Percentiles rank a stretch among this genome's conserved stretches.
phyloP scores from a whole-genome alignment of 139 green algal species.

The Astrephomene gubernaculifera region DNA sequence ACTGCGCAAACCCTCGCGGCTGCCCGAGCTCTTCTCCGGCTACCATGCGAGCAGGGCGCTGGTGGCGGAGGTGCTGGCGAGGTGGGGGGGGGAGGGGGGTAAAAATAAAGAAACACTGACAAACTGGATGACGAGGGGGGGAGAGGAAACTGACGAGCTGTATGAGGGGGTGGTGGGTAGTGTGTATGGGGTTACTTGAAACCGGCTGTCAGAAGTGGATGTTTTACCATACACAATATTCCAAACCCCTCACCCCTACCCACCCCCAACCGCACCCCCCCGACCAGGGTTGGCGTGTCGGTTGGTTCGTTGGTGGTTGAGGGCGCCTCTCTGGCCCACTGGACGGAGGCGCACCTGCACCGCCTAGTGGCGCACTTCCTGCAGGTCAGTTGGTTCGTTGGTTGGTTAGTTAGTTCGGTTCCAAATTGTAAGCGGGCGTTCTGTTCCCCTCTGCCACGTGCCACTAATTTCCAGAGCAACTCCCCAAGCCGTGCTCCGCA shows the following conservation, averaged over 20 bases:
- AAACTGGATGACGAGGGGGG: not conserved
- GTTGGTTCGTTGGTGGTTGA: conserved; percentile 27
- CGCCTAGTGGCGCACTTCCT: conserved; percentile 68
- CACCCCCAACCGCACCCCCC: too few species aligned
- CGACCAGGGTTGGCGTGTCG: conserved; percentile 26
- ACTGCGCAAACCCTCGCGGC: conserved; percentile 42
- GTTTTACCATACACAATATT: too few species aligned
- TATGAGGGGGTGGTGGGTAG: too few species aligned
- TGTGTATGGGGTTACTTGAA: too few species aligned
- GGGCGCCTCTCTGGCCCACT: conserved; percentile 49
- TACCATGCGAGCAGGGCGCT: conserved; percentile 57
- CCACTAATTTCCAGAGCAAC: too few species aligned
- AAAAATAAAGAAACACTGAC: not conserved
- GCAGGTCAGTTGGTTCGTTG: not conserved
- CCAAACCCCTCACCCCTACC: too few species aligned
- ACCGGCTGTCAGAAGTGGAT: too few species aligned
- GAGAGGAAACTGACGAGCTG: not conserved
- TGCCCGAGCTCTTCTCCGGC: conserved; percentile 62
- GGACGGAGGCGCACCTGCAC: conserved; percentile 63
- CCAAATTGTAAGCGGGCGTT: too few species aligned
- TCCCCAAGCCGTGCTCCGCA: too few species aligned
- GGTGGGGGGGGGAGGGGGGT: not conserved
- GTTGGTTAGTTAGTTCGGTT: not conserved
- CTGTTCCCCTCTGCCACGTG: too few species aligned
- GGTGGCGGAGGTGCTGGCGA: conserved; percentile 47